These are phyloP conservation scores for Eucalyptus cladocalyx DNA, from an alignment of 345 rosid species.

Conservation along the genomic window DNA sequence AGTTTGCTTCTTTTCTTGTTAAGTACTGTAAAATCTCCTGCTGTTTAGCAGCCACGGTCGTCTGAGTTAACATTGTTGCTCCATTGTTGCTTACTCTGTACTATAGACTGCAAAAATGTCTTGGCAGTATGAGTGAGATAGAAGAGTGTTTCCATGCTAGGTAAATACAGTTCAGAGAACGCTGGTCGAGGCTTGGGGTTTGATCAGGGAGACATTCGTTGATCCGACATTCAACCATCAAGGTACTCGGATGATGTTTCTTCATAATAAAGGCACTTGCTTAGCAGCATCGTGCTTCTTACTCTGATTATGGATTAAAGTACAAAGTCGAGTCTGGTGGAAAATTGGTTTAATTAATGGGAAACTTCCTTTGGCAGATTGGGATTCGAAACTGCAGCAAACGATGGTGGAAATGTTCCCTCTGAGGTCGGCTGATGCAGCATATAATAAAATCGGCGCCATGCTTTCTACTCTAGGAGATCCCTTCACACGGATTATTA, in stretches of 20 bases:
- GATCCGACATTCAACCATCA: constrained; percentile 90
- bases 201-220: constrained; percentile 79
- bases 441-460: constrained; percentile 53
- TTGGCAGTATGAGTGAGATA: neutral
- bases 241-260: constrained; percentile 22
- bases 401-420: constrained; percentile 93
- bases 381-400: constrained; percentile 85
- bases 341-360: neutral
- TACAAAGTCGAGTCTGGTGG: neutral
- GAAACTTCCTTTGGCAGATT: constrained; percentile 30
- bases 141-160: constrained; percentile 14
- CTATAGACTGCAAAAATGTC: neutral
- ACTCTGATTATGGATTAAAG: no score
- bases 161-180: constrained; percentile 86
- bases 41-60: neutral
- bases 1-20: neutral
- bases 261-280: neutral
- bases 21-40: neutral
- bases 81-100: neutral
- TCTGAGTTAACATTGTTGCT: neutral
- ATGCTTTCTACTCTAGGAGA: constrained; percentile 96
- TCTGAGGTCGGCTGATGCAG: constrained; percentile 68
- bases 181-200: constrained; percentile 92
- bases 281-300: neutral
- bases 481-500: constrained; percentile 81